phyloP scores from a whole-genome alignment of 169 alveolate species.

The Theileria parva region DNA sequence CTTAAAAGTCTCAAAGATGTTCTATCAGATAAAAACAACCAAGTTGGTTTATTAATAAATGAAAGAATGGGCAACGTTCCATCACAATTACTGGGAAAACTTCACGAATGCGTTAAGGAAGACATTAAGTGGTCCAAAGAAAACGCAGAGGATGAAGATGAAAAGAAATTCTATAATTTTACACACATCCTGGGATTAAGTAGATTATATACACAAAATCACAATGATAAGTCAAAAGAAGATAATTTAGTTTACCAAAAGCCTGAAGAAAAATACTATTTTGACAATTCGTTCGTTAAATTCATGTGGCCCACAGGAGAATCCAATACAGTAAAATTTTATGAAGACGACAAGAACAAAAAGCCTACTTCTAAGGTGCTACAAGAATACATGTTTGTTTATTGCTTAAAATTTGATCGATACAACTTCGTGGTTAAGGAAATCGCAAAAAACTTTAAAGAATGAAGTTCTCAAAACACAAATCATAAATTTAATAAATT shows the following conservation, averaged over 20 bases:
- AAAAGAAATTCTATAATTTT: conserved; percentile 40
- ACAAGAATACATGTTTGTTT: conserved; percentile 48
- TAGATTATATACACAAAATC: conserved; percentile 36
- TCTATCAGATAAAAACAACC: conserved; percentile 31
- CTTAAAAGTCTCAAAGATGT: conserved; percentile 27
- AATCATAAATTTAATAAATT: too few relatives aligned
- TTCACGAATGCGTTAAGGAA: conserved; percentile 38
- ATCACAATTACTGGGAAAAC: conserved; percentile 47
- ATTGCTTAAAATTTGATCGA: conserved; percentile 27
- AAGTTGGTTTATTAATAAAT: conserved; percentile 48
- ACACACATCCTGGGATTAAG: conserved; percentile 51
- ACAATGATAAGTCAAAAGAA: conserved; percentile 2
- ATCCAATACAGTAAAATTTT: conserved; percentile 46
- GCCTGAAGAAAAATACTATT: conserved; percentile 53
- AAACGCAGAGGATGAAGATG: conserved; percentile 52
- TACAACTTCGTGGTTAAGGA: conserved; percentile 26
- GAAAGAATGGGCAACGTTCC: conserved; percentile 57
- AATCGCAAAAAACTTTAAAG: conserved; percentile 33
- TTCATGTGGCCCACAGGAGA: conserved; percentile 66
- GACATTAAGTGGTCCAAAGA: conserved; percentile 60
- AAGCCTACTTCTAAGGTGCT: conserved; percentile 22
- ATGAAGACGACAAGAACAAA: conserved; percentile 26
- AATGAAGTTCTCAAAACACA: neutral
- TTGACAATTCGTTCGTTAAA: conserved; percentile 31
- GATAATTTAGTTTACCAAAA: conserved; percentile 22